Base-by-base conservation (phyloP, 2,329 filamentous ascomycete species). In the Fulvia fulva region DNA sequence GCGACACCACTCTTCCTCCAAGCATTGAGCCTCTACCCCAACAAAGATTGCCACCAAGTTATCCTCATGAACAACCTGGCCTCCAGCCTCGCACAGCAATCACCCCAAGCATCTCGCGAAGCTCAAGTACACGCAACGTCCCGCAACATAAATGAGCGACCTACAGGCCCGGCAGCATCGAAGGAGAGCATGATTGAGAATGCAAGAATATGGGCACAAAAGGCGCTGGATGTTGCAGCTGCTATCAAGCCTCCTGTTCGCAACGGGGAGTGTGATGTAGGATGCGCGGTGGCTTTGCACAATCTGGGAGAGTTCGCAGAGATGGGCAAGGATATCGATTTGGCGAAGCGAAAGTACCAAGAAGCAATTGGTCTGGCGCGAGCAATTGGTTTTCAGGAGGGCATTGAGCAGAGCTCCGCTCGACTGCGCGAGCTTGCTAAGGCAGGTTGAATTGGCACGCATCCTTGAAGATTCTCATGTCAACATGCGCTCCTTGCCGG, bases 41-140 rank as follows among this genome's bases (percentile, higher is more conserved):
- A 76, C 1, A 79, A 77, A 23, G 82, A 79, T 28, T 97, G 92
- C 71, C 91, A 96, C 71, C 86, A 88, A 52, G 88, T 90, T 26
- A 81, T 92, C 14, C 79, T 97, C 70, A 95, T 93, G 89, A 92
- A 91, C 77, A 93, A 93, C 72, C 81, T 93, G 59, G 84, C 89
- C 7, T 85, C 84, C 34, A 86, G 85, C 47, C 84, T 93, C 60
- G 87, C 87, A 2, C 88, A 90, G 72, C 87, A 87, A 73, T 74
- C 68, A 2, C 76, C 74, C 25, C 72, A 71, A 37, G 67, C 70
- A 7, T 70, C 65, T 23, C 55, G 64, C 23, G 62, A 71, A 57
- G 64, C 65, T 30, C 65, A 70, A 62, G 59, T 63, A 21, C 68
- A 65, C 30, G 67, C 74, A 7, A 64, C 70, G 4, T 68, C 71